Evolutionary conservation across 495 filamentous ascomycete genomes (phyloP).

Genomic region (Hyaloscypha bicolor): DNA sequence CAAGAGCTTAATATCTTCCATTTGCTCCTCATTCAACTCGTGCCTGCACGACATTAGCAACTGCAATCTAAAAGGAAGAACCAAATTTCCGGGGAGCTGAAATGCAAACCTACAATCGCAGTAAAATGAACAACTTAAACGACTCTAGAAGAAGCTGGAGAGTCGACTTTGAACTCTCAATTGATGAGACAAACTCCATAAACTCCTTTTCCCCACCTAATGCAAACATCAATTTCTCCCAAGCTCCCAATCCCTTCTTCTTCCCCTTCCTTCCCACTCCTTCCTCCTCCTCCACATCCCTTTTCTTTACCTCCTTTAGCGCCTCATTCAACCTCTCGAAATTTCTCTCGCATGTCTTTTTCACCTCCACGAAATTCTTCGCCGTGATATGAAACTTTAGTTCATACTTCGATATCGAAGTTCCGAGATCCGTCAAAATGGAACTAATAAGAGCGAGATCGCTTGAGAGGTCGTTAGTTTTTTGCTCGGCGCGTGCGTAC

Average conservation of each 20-base stretch:
- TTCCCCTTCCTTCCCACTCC: not conserved
- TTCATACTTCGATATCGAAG: not conserved
- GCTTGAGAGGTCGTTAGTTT: not conserved
- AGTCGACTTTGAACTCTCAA: slow-evolving; percentile 1
- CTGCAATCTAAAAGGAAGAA: no score
- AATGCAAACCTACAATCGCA: not conserved
- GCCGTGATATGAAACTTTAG: not conserved
- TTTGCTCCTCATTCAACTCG: not conserved
- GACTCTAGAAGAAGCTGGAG: not conserved
- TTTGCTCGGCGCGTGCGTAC: not conserved
- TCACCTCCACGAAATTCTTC: not conserved
- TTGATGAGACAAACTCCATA: not conserved
- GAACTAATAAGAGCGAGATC: not conserved
- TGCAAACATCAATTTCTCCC: not conserved
- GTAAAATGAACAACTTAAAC: not conserved
- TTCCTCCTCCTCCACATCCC: not conserved
- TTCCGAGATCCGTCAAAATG: not conserved
- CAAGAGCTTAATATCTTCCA: not conserved
- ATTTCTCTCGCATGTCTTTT: not conserved
- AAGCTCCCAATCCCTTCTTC: not conserved
- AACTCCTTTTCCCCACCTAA: not conserved
- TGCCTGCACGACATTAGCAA: not conserved
- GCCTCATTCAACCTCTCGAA: not conserved
- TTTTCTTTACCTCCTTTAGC: not conserved
- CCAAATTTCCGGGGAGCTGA: not conserved